Percentiles rank a stretch among this genome's conserved stretches.
Evolutionary conservation across 2,329 filamentous ascomycete genomes (phyloP).

Genomic region (Neofusicoccum laricinum): DNA sequence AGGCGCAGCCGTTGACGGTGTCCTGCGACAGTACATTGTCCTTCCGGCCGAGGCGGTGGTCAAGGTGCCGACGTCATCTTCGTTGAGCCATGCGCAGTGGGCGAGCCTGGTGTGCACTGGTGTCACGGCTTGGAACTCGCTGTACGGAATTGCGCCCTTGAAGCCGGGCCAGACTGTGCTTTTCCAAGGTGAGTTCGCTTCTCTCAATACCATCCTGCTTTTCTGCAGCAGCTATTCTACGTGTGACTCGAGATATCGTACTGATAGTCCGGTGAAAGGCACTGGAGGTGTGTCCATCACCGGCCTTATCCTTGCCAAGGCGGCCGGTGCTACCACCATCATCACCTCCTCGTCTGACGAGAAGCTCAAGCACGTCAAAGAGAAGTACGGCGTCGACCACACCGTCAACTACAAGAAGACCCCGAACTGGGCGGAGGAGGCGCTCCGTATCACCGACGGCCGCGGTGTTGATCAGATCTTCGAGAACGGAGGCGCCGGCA

Average conservation of each 20-base stretch:
- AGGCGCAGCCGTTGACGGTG: slow-evolving; percentile 37
- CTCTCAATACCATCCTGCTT: no score
- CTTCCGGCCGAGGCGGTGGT: slow-evolving; percentile 35
- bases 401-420: slow-evolving; percentile 51
- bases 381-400: slow-evolving; percentile 42
- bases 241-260: no score
- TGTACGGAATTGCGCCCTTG: slow-evolving; percentile 23
- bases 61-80: not conserved
- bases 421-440: slow-evolving; percentile 46
- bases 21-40: slow-evolving; percentile 43
- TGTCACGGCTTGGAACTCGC: slow-evolving; percentile 22
- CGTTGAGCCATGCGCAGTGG: slow-evolving; percentile 16
- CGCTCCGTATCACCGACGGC: slow-evolving; percentile 42
- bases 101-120: slow-evolving; percentile 23
- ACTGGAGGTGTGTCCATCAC: slow-evolving; percentile 20
- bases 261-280: not conserved
- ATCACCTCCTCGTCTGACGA: slow-evolving; percentile 49
- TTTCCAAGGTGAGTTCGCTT: slow-evolving; percentile 16
- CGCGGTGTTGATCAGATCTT: slow-evolving; percentile 43
- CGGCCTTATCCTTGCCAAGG: slow-evolving; percentile 40
- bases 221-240: no score
- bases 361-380: slow-evolving; percentile 42
- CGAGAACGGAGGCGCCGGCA: slow-evolving; percentile 41
- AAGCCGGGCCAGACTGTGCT: slow-evolving; percentile 21
- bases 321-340: slow-evolving; percentile 44